These are phyloP conservation scores for Cryptococcus hybrid DNA, from an alignment of 1,284 basidiomycete genomes.

Conservation along the genomic window DNA sequence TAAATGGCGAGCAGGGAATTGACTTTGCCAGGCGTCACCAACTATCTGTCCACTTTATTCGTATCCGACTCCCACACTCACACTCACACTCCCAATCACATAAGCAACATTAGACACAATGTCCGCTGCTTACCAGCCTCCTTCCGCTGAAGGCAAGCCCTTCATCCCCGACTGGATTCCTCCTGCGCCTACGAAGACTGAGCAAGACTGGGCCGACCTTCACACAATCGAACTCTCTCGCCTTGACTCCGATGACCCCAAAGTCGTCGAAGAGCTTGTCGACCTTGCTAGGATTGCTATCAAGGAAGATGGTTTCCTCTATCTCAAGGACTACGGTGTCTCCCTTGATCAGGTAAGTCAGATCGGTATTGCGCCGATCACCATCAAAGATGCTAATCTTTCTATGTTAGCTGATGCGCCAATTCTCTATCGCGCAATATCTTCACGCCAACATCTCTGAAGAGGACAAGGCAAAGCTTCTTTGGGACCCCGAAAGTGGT, in stretches of 20 bases:
- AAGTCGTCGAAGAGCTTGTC: constrained; percentile 18
- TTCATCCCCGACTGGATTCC: constrained; percentile 17
- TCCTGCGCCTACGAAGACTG: constrained; percentile 17
- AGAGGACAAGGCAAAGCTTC: constrained; percentile 27
- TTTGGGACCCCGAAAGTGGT: constrained; percentile 26
- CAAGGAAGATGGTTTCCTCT: constrained; percentile 23
- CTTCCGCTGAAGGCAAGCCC: constrained; percentile 9
- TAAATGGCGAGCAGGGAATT: background rate
- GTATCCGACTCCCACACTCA: background rate
- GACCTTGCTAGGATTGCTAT: constrained; percentile 14
- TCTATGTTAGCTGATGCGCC: constrained; percentile 20
- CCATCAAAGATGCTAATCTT: background rate
- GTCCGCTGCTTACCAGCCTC: background rate
- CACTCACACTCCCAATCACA: background rate
- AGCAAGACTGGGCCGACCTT: constrained; percentile 23
- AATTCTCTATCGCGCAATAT: constrained; percentile 29
- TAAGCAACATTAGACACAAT: background rate
- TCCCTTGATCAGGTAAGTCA: constrained; percentile 16
- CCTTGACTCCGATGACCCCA: constrained; percentile 23
- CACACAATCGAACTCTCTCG: constrained; percentile 20
- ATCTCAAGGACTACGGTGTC: constrained; percentile 22
- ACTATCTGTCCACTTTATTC: background rate
- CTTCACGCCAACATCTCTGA: constrained; percentile 27
- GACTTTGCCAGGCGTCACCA: no score
- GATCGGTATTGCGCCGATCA: background rate